Conservation (phyloP, 1,139 yeast species). For the Sporopachydermia cereana region DNA sequence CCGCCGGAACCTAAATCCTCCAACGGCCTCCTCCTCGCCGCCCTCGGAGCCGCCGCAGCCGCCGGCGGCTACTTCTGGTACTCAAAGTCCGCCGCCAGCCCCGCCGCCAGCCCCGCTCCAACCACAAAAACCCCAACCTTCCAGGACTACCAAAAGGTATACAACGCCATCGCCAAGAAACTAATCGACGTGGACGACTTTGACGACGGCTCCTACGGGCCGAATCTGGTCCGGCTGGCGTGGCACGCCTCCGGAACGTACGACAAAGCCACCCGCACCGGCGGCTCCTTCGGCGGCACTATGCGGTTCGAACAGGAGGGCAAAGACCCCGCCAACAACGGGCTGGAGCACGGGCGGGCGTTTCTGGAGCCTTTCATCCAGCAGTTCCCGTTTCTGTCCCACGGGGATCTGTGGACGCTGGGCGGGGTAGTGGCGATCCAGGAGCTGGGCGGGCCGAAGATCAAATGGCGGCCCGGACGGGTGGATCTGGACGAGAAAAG, state of each 20-base stretch:
- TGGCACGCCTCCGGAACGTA: conserved; percentile 74
- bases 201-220: conserved; percentile 66
- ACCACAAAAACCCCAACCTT: conserved; percentile 22
- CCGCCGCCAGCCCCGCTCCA: conserved; percentile 19
- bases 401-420: conserved; percentile 83
- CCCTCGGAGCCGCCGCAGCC: conserved; percentile 18
- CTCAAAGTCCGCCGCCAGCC: conserved; percentile 8
- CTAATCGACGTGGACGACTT: conserved; percentile 66
- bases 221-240: conserved; percentile 54
- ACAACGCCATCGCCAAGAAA: conserved; percentile 69
- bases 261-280: conserved; percentile 43
- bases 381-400: conserved; percentile 63
- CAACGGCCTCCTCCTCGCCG: conserved; percentile 9
- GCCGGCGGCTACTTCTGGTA: conserved; percentile 11
- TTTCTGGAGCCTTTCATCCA: conserved; percentile 51
- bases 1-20: conserved; percentile 2
- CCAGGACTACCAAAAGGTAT: conserved; percentile 61
- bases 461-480: conserved; percentile 84
- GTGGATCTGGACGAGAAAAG: conserved; percentile 34
- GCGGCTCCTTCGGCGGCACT: conserved; percentile 82
- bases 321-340: conserved; percentile 62
- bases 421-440: conserved; percentile 83
- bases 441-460: conserved; percentile 78
- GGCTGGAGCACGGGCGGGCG: conserved; percentile 52
- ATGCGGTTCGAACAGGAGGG: conserved; percentile 62